Evolutionary conservation across 2,329 filamentous ascomycete species (phyloP), one percentile per base, ranked within the genome.

Genomic region (Fusarium annulatum): DNA sequence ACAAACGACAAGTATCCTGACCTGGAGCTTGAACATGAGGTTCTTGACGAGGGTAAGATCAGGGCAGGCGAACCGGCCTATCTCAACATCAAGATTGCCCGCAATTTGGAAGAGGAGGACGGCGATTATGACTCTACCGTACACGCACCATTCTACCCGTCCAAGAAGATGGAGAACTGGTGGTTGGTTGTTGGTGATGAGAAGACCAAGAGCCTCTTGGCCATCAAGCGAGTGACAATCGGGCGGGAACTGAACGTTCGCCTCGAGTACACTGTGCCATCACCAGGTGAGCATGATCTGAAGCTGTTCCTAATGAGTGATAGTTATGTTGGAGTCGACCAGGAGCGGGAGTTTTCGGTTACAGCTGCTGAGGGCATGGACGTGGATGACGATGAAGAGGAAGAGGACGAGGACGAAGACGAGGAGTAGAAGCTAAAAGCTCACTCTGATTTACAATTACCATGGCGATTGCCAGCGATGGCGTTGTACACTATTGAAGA

Each of bases 1-100:
- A 98, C 95, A 45, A 99, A 99, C 81, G 90, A 94, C 78, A 97
- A 97, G 81, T 99, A 99, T 80, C 97, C 96, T 18, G 97, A 97
- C 79, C 89, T 99, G 69, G 95, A 97, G 73, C 88, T 99, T 56
- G 94, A 97, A 79, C 96, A 97, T 78, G 90, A 96, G 78, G 87
- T 97, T 42, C 88, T 96, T 69, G 94, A 98, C 67, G 87, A 91
- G 39, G 94, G 97, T 15, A 89, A 90, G 63, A 91, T 99, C 74
- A 91, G 89, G 14, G 93, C 95, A 11, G 94, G 95, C 64, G 90
- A 93, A 69, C 93, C 95, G 9, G 89, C 94, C 9, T 94, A 95
- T 80, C 87, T 99, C 76, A 93, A 92, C 79, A 90, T 99, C 77
- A 92, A 92, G 80, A 92, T 99, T 71, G 91, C 94, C 77, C 93